phyloP scores from a whole-genome alignment of 208 protist genomes.

The Trypanosoma boissoni region DNA sequence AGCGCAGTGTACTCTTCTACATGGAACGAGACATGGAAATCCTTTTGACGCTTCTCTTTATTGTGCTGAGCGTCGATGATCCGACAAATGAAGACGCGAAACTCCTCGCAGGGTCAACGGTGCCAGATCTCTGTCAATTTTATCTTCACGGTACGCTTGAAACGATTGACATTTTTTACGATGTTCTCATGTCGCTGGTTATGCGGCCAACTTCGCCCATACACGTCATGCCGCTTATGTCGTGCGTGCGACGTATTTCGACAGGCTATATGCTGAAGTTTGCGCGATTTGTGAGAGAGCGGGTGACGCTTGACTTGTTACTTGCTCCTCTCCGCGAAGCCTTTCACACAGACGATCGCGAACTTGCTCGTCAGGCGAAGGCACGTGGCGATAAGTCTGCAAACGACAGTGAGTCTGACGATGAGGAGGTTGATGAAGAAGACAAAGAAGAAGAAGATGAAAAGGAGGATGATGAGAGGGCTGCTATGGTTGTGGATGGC shows the following conservation, averaged over 20 bases:
- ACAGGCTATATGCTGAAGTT: slow-evolving; percentile 74
- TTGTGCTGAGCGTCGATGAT: slow-evolving; percentile 84
- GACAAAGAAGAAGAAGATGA: slow-evolving; percentile 32
- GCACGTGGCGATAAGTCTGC: slow-evolving; percentile 24
- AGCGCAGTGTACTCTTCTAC: slow-evolving; percentile 87
- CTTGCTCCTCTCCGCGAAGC: slow-evolving; percentile 79
- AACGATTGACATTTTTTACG: slow-evolving; percentile 74
- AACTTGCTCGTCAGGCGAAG: slow-evolving; percentile 59
- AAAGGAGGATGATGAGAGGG: slow-evolving; percentile 14
- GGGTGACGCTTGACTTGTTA: slow-evolving; percentile 58
- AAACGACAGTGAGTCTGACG: slow-evolving; percentile 21
- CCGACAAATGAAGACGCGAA: slow-evolving; percentile 65
- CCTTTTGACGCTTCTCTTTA: slow-evolving; percentile 72
- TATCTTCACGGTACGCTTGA: slow-evolving; percentile 71
- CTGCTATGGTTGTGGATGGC: slow-evolving; percentile 17
- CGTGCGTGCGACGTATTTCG: slow-evolving; percentile 68
- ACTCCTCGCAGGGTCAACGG: slow-evolving; percentile 47
- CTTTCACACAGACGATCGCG: slow-evolving; percentile 77
- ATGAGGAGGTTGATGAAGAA: slow-evolving; percentile 28
- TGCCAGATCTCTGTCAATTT: slow-evolving; percentile 77
- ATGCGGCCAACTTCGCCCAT: slow-evolving; percentile 71
- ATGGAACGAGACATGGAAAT: slow-evolving; percentile 77
- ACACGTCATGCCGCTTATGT: slow-evolving; percentile 85
- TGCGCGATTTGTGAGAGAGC: slow-evolving; percentile 58
- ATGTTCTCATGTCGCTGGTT: slow-evolving; percentile 81